phyloP scores from a whole-genome alignment of 768 basidiomycete species.

The Macrocybe gigantea region DNA sequence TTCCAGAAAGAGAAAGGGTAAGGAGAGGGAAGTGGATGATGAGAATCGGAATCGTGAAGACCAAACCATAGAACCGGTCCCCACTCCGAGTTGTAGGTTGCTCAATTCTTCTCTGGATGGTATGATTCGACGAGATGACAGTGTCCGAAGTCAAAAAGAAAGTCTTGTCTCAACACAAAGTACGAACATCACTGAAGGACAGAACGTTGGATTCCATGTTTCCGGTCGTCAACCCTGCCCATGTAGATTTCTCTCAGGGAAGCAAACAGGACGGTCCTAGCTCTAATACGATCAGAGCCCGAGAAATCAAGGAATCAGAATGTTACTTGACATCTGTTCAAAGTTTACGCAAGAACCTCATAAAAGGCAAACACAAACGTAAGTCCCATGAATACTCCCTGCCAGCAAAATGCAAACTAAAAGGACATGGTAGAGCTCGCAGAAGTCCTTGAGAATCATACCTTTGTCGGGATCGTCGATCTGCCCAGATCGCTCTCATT shows the following conservation, averaged over 20 bases:
- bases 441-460: constrained; percentile 82
- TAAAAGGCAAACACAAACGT: constrained; percentile 68
- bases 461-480: constrained; percentile 91
- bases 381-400: constrained; percentile 15
- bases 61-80: constrained; percentile 17
- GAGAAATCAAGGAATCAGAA: constrained; percentile 66
- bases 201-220: constrained; percentile 97
- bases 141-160: constrained; percentile 34
- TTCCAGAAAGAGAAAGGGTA: constrained; percentile 35
- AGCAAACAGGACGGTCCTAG: constrained; percentile 13
- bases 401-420: constrained; percentile 1
- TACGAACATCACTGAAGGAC: constrained; percentile 81
- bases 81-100: not conserved
- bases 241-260: constrained; percentile 20
- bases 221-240: constrained; percentile 54
- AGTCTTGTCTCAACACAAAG: constrained; percentile 78
- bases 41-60: constrained; percentile 18
- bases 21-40: constrained; percentile 26
- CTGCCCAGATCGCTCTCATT: constrained; percentile 66
- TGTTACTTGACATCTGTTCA: constrained; percentile 74
- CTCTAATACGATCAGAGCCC: constrained; percentile 22
- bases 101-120: not conserved
- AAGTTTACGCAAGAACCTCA: constrained; percentile 52
- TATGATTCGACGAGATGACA: constrained; percentile 1
- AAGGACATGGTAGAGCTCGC: constrained; percentile 52